Conservation (phyloP, 306 rosid genomes). For the Arachis stenosperma region DNA sequence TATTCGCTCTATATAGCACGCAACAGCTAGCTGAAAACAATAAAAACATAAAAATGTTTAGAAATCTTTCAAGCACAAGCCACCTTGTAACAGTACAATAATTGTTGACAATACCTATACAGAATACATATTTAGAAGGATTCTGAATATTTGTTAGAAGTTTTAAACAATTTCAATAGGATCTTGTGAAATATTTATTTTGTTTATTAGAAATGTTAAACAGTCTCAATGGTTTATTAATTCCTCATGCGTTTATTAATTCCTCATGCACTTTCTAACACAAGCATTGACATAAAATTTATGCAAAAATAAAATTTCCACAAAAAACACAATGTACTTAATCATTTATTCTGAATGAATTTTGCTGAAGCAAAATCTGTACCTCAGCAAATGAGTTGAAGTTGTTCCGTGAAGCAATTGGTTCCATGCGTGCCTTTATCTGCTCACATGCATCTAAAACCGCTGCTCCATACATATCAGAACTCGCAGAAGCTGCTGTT, state of each 20-base stretch:
- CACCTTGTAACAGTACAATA: conserved; percentile 6
- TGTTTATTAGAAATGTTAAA: conserved; percentile 2
- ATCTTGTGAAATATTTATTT: background rate
- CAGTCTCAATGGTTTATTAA: conserved; percentile 19
- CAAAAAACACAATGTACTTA: conserved; percentile 23
- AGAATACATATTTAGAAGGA: conserved; percentile 28
- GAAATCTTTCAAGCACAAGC: conserved; percentile 36
- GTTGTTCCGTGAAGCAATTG: conserved; percentile 63
- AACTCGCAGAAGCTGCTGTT: conserved; percentile 98
- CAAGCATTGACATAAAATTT: conserved; percentile 10
- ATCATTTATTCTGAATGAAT: conserved; percentile 26
- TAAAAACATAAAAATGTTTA: conserved; percentile 37
- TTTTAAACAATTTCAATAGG: background rate
- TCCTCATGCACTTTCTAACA: conserved; percentile 25
- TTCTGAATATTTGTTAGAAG: background rate
- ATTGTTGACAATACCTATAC: conserved; percentile 19
- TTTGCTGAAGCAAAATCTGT: background rate
- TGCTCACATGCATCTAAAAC: conserved; percentile 96
- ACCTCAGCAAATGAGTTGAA: conserved; percentile 81
- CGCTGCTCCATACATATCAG: conserved; percentile 95
- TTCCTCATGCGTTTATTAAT: conserved; percentile 28
- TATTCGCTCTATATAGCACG: conserved; percentile 80
- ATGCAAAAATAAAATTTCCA: conserved; percentile 27
- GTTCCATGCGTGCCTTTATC: conserved; percentile 84
- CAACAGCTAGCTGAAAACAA: conserved; percentile 71